These are phyloP conservation scores for Dictyostelium brefeldianum DNA, from an alignment of 78 protist genomes.

Conservation along the genomic window DNA sequence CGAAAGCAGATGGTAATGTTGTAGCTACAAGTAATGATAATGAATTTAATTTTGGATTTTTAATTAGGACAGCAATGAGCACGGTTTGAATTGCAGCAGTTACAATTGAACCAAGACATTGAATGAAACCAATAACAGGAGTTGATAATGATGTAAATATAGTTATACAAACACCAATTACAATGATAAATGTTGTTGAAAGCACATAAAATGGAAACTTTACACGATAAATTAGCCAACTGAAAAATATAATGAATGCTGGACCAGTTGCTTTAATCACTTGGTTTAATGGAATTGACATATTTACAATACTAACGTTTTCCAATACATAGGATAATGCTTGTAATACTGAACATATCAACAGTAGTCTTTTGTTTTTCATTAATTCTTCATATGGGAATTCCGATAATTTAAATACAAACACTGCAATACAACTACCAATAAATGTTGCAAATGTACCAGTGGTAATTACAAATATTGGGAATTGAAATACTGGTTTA, in stretches of 20 bases:
- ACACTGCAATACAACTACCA: slow-evolving; percentile 31
- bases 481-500: slow-evolving; percentile 7
- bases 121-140: background rate
- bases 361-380: background rate
- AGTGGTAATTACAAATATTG: slow-evolving; percentile 37
- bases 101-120: background rate
- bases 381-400: slow-evolving; percentile 24
- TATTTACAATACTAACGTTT: slow-evolving; percentile 32
- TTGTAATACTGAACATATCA: slow-evolving; percentile 1
- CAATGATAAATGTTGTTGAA: background rate
- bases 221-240: background rate
- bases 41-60: slow-evolving; percentile 33
- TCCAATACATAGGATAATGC: slow-evolving; percentile 53
- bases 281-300: slow-evolving; percentile 58
- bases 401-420: slow-evolving; percentile 17
- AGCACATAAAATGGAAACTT: background rate
- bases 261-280: slow-evolving; percentile 68
- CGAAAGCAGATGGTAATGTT: slow-evolving; percentile 46
- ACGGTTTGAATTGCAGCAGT: slow-evolving; percentile 51
- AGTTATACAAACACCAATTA: slow-evolving; percentile 31
- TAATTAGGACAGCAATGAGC: slow-evolving; percentile 18
- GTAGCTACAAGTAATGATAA: slow-evolving; percentile 22
- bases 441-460: slow-evolving; percentile 55
- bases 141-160: slow-evolving; percentile 2
- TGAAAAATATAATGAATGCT: slow-evolving; percentile 26